phyloP scores from a whole-genome alignment of 2,329 filamentous ascomycete species.

The Diaporthe citrichinensis region DNA sequence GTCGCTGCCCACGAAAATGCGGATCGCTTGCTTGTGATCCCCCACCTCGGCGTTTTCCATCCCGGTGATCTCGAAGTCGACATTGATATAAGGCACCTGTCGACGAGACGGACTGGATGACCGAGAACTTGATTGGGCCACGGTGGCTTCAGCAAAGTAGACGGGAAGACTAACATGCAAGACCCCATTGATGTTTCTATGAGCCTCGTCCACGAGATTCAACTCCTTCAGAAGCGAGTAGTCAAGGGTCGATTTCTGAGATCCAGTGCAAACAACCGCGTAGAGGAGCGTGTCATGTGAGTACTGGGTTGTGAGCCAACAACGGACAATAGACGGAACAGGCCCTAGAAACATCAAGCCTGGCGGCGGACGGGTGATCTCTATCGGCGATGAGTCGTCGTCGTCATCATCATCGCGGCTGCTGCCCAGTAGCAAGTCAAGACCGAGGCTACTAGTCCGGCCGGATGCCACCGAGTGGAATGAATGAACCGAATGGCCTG shows the following conservation, averaged over 20 bases:
- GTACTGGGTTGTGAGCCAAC: conserved; percentile 93
- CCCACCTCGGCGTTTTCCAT: conserved; percentile 64
- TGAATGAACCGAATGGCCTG: conserved; percentile 81
- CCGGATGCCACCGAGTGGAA: conserved; percentile 81
- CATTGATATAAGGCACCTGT: conserved; percentile 85
- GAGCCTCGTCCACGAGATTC: conserved; percentile 76
- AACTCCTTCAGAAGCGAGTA: conserved; percentile 81
- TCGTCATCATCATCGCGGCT: conserved; percentile 68
- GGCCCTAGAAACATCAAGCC: conserved; percentile 89
- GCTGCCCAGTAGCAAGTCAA: conserved; percentile 77
- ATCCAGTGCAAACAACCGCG: conserved; percentile 92
- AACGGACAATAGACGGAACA: conserved; percentile 93
- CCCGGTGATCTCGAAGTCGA: conserved; percentile 82
- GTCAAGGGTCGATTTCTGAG: conserved; percentile 88
- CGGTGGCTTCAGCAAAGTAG: conserved; percentile 91
- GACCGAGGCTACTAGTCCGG: conserved; percentile 88
- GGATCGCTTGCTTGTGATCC: conserved; percentile 75
- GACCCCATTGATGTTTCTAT: conserved; percentile 74
- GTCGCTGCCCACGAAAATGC: conserved; percentile 92
- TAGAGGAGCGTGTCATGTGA: conserved; percentile 91
- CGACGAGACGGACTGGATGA: conserved; percentile 76
- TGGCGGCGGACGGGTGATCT: conserved; percentile 82
- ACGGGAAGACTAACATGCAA: conserved; percentile 83
- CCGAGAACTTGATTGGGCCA: conserved; percentile 81
- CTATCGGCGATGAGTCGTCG: conserved; percentile 69